Base-by-base conservation (phyloP, 2,329 filamentous ascomycete species). In the Zymoseptoria ardabiliae region DNA sequence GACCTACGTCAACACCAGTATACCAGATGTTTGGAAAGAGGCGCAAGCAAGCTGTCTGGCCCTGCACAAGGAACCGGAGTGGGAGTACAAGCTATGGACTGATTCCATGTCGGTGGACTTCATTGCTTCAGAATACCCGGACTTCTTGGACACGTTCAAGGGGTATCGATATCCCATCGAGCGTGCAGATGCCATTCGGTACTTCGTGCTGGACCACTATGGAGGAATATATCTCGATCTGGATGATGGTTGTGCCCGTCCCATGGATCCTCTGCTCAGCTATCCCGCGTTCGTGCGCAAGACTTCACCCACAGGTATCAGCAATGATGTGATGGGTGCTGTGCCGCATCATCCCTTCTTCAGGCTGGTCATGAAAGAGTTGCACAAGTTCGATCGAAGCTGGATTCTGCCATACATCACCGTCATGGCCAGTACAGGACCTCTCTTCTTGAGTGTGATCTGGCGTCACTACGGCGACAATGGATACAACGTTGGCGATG, bases 11-110 rank as follows among this genome's bases (percentile, higher is more conserved):
- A 90, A 89, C 70, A 82, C 86, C 58, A 84, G 80, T 50, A 85
- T 91, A 48, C 88, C 88, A 0, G 77, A 76, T 52, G 81, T 85
- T 56, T 91, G 88, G 88, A 74, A 78, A 59, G 79, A 79, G 9
- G 81, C 86, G 30, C 86, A 89, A 66, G 76, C 84, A 73, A 86
- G 80, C 66, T 91, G 88, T 74, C 76, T 85, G 57, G 81, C 86
- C 21, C 72, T 86, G 55, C 88, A 91, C 70, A 61, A 59, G n/a
- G 62, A 66, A 59, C 63, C 66, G 2, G 79, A 83, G 65, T 91
- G 87, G 72, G 86, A 91, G 70, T 90, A 90, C 76, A 90, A 90
- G 86, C 81, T 92, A 20, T 94, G 89, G 89, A 91, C 88, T 7
- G 85, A 91, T 67, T 82, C 82, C 50, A 81, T 82, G 65, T 83